Conservation (phyloP, 2,329 filamentous ascomycete genomes). For the Calonectria crousiana region DNA sequence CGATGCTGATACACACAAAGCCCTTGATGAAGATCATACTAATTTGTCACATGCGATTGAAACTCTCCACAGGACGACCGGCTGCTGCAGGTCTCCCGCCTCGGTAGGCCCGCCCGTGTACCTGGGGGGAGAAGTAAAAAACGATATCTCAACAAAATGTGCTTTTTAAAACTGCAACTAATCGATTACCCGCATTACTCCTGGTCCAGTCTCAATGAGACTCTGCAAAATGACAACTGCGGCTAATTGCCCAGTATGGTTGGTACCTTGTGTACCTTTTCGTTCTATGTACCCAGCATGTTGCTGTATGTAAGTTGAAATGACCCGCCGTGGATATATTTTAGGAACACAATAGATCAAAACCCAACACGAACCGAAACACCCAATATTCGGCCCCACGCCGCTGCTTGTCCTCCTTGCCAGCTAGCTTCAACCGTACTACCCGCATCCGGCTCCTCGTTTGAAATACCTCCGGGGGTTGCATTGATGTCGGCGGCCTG, state of each 20-base stretch:
- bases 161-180: constrained; percentile 10
- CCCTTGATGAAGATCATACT: constrained; percentile 1
- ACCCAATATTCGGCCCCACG: constrained; percentile 18
- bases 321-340: constrained; percentile 16
- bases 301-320: constrained; percentile 14
- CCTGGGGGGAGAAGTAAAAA: not conserved
- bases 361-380: constrained; percentile 10
- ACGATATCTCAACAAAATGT: constrained; percentile 7
- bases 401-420: not conserved
- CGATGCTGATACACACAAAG: not conserved
- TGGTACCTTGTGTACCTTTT: not conserved
- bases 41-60: not conserved
- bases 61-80: not conserved
- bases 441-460: not conserved
- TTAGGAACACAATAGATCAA: constrained; percentile 22
- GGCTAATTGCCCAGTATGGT: not conserved
- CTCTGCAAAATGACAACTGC: constrained; percentile 4
- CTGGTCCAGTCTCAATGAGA: constrained; percentile 6
- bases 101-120: not conserved
- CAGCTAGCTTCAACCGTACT: constrained; percentile 18
- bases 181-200: constrained; percentile 14
- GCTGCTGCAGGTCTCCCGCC: constrained; percentile 7
- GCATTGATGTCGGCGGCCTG: constrained; percentile 18
- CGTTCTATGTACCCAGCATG: not conserved
- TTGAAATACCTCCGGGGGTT: not conserved